Conservation (phyloP, 495 filamentous ascomycete species). For the Elasticomyces elasticus region DNA sequence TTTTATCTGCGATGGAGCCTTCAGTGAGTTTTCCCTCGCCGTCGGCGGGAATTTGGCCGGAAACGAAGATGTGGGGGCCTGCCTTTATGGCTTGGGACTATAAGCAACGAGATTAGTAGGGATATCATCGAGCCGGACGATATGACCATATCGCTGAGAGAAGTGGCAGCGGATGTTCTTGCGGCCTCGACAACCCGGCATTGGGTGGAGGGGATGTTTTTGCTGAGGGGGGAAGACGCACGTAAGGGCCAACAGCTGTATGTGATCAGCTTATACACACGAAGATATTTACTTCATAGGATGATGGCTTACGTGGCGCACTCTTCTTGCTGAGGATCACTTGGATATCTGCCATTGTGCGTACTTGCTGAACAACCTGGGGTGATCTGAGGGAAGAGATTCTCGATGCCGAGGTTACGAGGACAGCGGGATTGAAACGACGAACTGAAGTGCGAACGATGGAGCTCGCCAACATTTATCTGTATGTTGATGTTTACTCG, state of each 20-base stretch:
- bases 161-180: no score
- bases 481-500: neutral
- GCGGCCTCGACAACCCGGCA: no score
- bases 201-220: no score
- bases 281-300: neutral
- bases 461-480: neutral
- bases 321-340: constrained; percentile 15
- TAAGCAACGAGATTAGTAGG: no score
- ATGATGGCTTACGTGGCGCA: constrained; percentile 6
- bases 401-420: neutral
- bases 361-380: neutral
- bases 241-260: constrained; percentile 49
- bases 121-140: no score
- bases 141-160: no score
- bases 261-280: constrained; percentile 2
- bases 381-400: neutral
- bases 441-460: no score
- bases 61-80: constrained; percentile 76
- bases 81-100: constrained; percentile 87
- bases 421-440: neutral
- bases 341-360: constrained; percentile 18
- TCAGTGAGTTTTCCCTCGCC: constrained; percentile 60
- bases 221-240: constrained; percentile 28
- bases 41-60: constrained; percentile 83
- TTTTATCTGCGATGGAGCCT: constrained; percentile 69